These are phyloP conservation scores for Sequoia sempervirens DNA, from an alignment of 75 land plant genomes.

Conservation along the genomic window DNA sequence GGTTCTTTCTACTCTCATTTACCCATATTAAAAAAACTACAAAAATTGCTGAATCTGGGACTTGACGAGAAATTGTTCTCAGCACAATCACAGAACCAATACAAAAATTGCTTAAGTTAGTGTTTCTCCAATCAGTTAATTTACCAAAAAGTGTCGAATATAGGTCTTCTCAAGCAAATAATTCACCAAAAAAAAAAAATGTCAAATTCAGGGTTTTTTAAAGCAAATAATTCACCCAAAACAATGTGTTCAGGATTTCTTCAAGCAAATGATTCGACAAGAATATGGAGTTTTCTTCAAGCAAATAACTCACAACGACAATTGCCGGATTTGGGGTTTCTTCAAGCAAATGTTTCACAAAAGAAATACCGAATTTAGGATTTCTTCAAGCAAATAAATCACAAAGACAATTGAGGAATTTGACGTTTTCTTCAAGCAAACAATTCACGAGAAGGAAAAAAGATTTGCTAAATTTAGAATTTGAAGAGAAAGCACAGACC, in stretches of 20 bases:
- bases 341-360: not conserved
- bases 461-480: not conserved
- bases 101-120: not conserved
- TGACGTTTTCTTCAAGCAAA: not conserved
- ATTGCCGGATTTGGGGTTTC: not conserved
- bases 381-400: not conserved
- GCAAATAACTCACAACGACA: not conserved
- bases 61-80: not conserved
- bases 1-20: no score
- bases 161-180: not conserved
- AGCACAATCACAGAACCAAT: not conserved
- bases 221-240: not conserved
- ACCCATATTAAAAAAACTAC: no score
- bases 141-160: not conserved
- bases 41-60: no score
- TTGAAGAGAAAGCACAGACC: slow-evolving; percentile 27
- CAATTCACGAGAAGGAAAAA: not conserved
- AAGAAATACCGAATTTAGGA: not conserved
- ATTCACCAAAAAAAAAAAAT: not conserved
- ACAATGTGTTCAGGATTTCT: not conserved
- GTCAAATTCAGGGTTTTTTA: not conserved
- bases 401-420: not conserved
- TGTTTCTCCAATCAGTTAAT: not conserved
- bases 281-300: not conserved
- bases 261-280: no score